Evolutionary conservation across 805 yeast genomes (phyloP).

Genomic region (Zygosaccharomyces bailii): DNA sequence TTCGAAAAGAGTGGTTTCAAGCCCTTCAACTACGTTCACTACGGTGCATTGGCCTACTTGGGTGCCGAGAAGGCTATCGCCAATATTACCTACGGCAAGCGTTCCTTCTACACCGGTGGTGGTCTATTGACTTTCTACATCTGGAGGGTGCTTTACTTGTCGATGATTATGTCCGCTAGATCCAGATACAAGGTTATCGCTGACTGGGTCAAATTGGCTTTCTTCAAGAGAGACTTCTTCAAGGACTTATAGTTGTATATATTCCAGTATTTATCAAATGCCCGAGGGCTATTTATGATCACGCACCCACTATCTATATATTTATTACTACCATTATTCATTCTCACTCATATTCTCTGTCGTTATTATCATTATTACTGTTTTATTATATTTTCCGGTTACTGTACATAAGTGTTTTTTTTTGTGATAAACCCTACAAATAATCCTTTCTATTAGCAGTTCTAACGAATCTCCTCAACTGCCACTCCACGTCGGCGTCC

Average conservation of each 20-base stretch:
- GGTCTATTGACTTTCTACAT: slow-evolving; percentile 84
- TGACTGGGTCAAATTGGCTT: slow-evolving; percentile 84
- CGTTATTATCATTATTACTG: no score
- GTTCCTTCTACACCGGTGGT: slow-evolving; percentile 80
- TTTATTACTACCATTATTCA: no score
- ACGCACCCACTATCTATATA: no score
- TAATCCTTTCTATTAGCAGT: slow-evolving; percentile 96
- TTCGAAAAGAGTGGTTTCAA: slow-evolving; percentile 48
- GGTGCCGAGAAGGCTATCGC: slow-evolving; percentile 95
- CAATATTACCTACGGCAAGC: slow-evolving; percentile 74
- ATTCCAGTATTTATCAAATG: slow-evolving; percentile 2
- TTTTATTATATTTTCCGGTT: no score
- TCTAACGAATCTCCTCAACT: slow-evolving; percentile 84
- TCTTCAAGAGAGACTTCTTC: slow-evolving; percentile 92
- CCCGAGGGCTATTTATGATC: no score
- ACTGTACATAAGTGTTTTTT: no score
- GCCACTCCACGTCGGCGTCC: slow-evolving; percentile 99
- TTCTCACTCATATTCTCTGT: no score
- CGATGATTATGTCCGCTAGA: slow-evolving; percentile 84
- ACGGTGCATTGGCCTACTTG: slow-evolving; percentile 89
- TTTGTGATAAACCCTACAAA: slow-evolving; percentile 40
- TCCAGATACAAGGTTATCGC: slow-evolving; percentile 80
- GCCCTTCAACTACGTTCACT: slow-evolving; percentile 79
- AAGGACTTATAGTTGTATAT: slow-evolving; percentile 53
- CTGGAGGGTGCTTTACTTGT: slow-evolving; percentile 89